Percentiles rank a stretch among this genome's conserved stretches.
phyloP scores from a whole-genome alignment of 768 basidiomycete genomes.

The Pleurotus giganteus region DNA sequence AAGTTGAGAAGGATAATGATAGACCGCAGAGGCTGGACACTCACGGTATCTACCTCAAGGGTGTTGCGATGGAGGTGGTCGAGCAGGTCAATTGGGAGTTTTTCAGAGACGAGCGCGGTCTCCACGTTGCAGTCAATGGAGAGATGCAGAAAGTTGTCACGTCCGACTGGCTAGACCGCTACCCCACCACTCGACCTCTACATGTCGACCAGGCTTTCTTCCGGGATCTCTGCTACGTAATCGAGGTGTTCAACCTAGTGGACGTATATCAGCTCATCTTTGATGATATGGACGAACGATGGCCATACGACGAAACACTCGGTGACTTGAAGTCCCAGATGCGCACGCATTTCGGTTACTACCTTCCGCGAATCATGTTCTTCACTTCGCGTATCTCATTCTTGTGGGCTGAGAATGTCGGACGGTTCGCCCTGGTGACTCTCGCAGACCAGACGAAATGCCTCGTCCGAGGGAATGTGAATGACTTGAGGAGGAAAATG shows the following conservation, averaged over 20 bases:
- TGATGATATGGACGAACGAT: not conserved
- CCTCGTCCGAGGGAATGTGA: not conserved
- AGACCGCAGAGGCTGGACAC: not conserved
- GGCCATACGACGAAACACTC: not conserved
- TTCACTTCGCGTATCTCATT: not conserved
- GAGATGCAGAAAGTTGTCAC: not conserved
- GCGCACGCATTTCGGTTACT: not conserved
- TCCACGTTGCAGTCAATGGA: not conserved
- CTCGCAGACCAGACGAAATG: not conserved
- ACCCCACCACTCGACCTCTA: not conserved
- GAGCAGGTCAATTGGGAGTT: not conserved
- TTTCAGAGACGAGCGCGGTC: not conserved
- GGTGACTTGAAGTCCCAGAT: slow-evolving; percentile 3
- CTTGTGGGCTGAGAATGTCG: not conserved
- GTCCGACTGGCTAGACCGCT: slow-evolving; percentile 1
- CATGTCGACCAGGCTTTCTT: slow-evolving; percentile 6
- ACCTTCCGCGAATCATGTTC: slow-evolving; percentile 6
- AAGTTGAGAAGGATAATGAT: not conserved
- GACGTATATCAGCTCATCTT: slow-evolving; percentile 4
- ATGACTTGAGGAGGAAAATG: not conserved
- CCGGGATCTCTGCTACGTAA: slow-evolving; percentile 5
- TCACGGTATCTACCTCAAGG: not conserved
- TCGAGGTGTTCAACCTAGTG: not conserved
- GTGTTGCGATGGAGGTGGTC: not conserved
- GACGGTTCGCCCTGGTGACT: not conserved